Conservation (phyloP, 208 protist species). For the Leptomonas pyrrhocoris region DNA sequence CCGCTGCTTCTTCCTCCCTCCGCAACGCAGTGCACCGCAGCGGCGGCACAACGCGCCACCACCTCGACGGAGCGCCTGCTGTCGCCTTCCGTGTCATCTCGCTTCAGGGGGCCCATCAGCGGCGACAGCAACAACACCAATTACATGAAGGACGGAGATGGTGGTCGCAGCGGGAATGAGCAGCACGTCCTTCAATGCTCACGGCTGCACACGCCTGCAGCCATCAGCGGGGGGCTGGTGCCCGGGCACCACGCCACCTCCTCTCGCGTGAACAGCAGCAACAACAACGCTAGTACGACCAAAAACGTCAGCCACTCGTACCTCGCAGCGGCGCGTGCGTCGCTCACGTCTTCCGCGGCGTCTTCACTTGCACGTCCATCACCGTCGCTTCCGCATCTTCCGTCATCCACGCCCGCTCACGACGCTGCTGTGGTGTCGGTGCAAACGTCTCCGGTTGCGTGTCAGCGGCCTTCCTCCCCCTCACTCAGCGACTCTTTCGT, state of each 20-base stretch:
- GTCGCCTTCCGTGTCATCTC: background rate
- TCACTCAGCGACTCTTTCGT: background rate
- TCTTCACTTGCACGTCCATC: background rate
- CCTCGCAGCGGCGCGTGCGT: slow-evolving; percentile 1
- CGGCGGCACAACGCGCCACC: no score
- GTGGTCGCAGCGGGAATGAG: slow-evolving; percentile 4
- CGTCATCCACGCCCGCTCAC: background rate
- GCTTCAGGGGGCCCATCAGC: background rate
- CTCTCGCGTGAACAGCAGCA: no score
- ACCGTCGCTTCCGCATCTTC: background rate
- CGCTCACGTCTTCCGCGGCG: no score
- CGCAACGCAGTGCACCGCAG: no score
- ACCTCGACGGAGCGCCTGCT: background rate
- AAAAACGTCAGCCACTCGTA: background rate
- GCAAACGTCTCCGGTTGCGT: background rate
- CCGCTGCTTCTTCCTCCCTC: no score
- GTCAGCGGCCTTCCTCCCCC: background rate
- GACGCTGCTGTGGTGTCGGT: background rate
- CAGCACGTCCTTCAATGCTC: slow-evolving; percentile 12
- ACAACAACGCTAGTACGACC: no score
- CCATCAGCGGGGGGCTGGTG: no score
- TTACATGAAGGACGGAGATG: background rate
- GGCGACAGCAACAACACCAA: no score
- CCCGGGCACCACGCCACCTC: no score
- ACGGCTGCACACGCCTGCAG: background rate